Evolutionary conservation across 2,329 filamentous ascomycete genomes (phyloP), one percentile per base, ranked within the genome.

Genomic region (Clarireedia paspali): DNA sequence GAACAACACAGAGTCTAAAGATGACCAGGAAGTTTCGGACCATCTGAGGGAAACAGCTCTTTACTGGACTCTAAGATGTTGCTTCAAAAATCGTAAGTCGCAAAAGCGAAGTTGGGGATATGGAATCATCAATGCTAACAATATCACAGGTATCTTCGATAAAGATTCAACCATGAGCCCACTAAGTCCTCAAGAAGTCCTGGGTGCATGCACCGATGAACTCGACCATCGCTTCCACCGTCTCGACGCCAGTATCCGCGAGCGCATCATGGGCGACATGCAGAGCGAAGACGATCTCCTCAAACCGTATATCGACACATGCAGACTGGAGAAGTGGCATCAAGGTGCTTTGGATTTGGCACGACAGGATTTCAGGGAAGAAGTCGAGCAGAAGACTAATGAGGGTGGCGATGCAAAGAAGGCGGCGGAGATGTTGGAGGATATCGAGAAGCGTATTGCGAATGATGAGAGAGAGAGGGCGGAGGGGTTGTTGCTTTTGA

Each of bases 1-100:
- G 67, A 92, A 94, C 67, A 83, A 89, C 62, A 92, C 88, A 0
- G 82, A 85, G 48, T 77, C 86, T 57, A 87, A 88, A 67, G 82
- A 83, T 56, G 91, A 95, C 65, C 73, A 75, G 3, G 79, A 88
- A 59, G 80, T 90, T 27, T 75, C 84, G 53, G 76, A 79, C 27
- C 75, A 81, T 17, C 72, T 95, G 26, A 74, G 75, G 34, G 73
- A 78, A 56, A 95, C 90, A 4, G 77, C 84, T 27, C 75, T 90
- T 5, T 91, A 84, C 67, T 76, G 75, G 62, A 86, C 89, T 47
- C 74, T 90, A 53, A 79, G 77, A 58, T 77, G 81, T 49, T 82
- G 88, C 63, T 77, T 85, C 61, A 77, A 80, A 60, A 77, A 81
- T 61, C 79, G 88, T 90, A 78, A 79, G 77, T 76, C 46, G 44